Percentiles rank a stretch among this genome's conserved stretches.
Conservation (phyloP, 208 protist genomes). For the Eutreptiella sp. region DNA sequence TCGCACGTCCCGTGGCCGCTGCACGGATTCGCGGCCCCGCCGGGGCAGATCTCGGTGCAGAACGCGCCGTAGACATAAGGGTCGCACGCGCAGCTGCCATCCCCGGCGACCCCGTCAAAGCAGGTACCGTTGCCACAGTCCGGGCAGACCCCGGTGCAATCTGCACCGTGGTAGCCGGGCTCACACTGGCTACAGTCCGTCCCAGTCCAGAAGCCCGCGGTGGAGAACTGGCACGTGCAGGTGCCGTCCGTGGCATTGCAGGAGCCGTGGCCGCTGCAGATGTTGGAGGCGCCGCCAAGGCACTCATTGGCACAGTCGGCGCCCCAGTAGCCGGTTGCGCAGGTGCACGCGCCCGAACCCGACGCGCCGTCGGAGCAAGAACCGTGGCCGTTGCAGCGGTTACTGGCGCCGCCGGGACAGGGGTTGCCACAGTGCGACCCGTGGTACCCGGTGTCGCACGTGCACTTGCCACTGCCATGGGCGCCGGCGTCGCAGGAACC, state of each 20-base stretch:
- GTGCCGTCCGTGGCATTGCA: conserved; percentile 5
- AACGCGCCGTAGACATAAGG: conserved; percentile 4
- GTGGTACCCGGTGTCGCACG: conserved; percentile 30
- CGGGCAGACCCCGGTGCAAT: conserved; percentile 1
- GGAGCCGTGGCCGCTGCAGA: conserved; percentile 15
- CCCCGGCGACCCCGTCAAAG: not conserved
- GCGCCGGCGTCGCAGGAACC: conserved; percentile 19
- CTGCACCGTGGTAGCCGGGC: not conserved
- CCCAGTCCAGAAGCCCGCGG: conserved; percentile 11
- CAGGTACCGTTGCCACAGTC: conserved; percentile 1
- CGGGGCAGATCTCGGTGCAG: conserved; percentile 24
- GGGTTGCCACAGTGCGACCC: not conserved
- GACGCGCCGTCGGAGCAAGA: conserved; percentile 6
- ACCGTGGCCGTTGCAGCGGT: conserved; percentile 19
- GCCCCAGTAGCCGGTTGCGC: not conserved
- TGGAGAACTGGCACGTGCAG: conserved; percentile 4
- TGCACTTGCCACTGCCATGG: conserved; percentile 2
- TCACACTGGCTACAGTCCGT: not conserved
- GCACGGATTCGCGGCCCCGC: conserved; percentile 21
- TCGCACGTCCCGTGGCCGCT: conserved; percentile 17
- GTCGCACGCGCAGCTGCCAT: conserved; percentile 24
- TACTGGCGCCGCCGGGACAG: conserved; percentile 9
- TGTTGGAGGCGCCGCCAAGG: conserved; percentile 20
- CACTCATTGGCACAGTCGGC: conserved; percentile 15
- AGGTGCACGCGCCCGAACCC: conserved; percentile 6